phyloP scores from a whole-genome alignment of 306 rosid species.

The Trifolium dubium region DNA sequence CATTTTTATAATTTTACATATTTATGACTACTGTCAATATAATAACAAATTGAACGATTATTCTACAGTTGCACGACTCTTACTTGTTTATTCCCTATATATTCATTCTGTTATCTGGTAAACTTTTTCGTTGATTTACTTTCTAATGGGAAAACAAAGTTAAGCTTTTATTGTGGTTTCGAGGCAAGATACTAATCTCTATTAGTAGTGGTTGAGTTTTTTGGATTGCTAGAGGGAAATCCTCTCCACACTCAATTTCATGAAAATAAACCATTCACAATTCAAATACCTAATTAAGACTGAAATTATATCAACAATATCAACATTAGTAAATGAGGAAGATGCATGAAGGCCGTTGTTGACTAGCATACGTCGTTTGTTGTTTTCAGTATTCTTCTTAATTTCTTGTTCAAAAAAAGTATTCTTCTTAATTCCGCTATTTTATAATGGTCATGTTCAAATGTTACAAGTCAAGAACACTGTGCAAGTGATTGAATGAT shows the following conservation, averaged over 20 bases:
- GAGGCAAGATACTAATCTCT: constrained; percentile 13
- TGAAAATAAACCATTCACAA: background rate
- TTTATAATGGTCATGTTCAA: constrained; percentile 3
- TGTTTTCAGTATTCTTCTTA: background rate
- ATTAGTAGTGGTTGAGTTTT: background rate
- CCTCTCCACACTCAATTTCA: constrained; percentile 2
- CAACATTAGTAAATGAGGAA: constrained; percentile 21
- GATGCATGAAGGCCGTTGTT: constrained; percentile 2
- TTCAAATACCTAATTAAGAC: background rate
- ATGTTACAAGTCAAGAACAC: constrained; percentile 1
- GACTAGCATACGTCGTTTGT: background rate
- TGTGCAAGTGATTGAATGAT: background rate
- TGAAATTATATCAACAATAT: background rate
- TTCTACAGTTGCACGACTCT: background rate
- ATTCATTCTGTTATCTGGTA: constrained; percentile 34
- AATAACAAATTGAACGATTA: constrained; percentile 10
- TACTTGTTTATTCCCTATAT: constrained; percentile 14
- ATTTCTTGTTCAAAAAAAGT: no score
- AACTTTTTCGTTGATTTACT: background rate
- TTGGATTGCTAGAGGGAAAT: background rate
- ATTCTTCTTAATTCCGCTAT: constrained; percentile 18
- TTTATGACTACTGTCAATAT: constrained; percentile 14
- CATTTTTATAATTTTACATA: constrained; percentile 27
- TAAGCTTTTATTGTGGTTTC: background rate
- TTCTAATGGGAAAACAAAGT: constrained; percentile 2